phyloP scores from a whole-genome alignment of 805 yeast genomes.

The Cyberlindnera mycetangii region DNA sequence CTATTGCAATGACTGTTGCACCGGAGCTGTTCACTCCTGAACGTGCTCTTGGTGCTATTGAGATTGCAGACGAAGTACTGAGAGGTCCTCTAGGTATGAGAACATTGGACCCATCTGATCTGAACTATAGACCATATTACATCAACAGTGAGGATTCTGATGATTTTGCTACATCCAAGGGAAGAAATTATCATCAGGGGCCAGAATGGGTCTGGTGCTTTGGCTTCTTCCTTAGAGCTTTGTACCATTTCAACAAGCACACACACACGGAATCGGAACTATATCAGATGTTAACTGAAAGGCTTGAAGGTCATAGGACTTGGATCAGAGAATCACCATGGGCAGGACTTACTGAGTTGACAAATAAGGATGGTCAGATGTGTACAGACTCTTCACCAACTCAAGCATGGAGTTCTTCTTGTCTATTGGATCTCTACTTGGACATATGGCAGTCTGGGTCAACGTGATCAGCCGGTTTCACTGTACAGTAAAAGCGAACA shows the following conservation, averaged over 20 bases:
- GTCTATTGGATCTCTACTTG: constrained; percentile 74
- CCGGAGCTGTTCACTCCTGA: constrained; percentile 78
- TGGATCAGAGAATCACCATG: constrained; percentile 79
- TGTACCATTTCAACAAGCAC: constrained; percentile 46
- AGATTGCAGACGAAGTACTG: constrained; percentile 65
- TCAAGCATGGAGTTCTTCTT: constrained; percentile 94
- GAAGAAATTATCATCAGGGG: constrained; percentile 96
- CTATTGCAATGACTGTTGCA: constrained; percentile 91
- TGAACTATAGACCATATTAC: constrained; percentile 89
- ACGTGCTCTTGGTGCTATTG: constrained; percentile 62
- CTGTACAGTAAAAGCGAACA: too few relatives aligned
- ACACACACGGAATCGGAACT: constrained; percentile 43
- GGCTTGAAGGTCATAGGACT: constrained; percentile 60
- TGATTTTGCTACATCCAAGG: constrained; percentile 91
- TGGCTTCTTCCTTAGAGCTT: constrained; percentile 87
- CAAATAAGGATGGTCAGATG: constrained; percentile 79
- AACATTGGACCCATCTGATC: constrained; percentile 89
- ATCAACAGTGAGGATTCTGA: constrained; percentile 72
- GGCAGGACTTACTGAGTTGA: constrained; percentile 92
- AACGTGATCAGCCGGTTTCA: neutral
- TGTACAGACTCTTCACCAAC: constrained; percentile 91
- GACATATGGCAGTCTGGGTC: constrained; percentile 46
- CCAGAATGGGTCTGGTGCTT: constrained; percentile 97
- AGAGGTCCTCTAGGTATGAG: constrained; percentile 92
- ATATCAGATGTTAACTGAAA: constrained; percentile 54